Evolutionary conservation across 1,284 basidiomycete species (phyloP).

Genomic region (Marasmius oreades): DNA sequence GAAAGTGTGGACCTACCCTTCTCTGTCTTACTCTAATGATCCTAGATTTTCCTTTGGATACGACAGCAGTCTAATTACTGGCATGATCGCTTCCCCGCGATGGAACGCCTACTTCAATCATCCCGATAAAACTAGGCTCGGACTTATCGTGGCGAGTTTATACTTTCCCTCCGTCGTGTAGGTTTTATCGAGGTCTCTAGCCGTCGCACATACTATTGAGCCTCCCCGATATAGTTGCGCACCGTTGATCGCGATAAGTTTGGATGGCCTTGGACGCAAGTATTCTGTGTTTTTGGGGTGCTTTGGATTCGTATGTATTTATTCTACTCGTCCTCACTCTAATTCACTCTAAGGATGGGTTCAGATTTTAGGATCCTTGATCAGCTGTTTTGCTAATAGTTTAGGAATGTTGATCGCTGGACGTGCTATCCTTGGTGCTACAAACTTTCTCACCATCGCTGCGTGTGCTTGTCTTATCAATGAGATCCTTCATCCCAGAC

Average conservation of each 20-base stretch:
- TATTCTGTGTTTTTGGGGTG: background rate
- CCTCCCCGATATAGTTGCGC: background rate
- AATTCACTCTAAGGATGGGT: background rate
- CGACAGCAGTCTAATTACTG: background rate
- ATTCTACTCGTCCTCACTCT: too few species aligned
- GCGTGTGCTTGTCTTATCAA: background rate
- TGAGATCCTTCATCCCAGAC: background rate
- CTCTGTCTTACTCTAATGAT: background rate
- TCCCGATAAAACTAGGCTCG: background rate
- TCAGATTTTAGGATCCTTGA: background rate
- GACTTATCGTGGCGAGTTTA: background rate
- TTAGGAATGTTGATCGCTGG: background rate
- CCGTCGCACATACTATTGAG: background rate
- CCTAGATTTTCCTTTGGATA: background rate
- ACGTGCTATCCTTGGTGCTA: background rate
- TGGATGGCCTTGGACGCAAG: background rate
- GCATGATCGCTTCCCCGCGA: background rate
- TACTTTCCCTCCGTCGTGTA: background rate
- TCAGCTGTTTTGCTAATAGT: background rate
- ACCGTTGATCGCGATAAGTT: background rate
- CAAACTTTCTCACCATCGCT: background rate
- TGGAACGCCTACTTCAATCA: background rate
- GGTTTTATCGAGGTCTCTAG: background rate
- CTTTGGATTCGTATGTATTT: background rate
- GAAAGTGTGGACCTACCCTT: background rate